phyloP scores from a whole-genome alignment of 2,329 filamentous ascomycete species.

The Alternaria sp. region DNA sequence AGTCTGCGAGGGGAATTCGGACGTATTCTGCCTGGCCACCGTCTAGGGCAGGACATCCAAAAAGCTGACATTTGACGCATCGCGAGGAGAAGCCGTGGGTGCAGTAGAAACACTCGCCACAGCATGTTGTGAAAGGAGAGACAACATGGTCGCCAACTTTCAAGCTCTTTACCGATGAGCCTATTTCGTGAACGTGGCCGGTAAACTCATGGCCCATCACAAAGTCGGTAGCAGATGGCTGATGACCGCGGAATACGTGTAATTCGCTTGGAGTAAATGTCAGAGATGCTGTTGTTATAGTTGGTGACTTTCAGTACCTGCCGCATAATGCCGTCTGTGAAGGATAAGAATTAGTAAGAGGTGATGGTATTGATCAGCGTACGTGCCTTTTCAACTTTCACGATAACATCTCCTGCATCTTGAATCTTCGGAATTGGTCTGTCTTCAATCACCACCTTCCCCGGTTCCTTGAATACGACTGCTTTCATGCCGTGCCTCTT shows the following conservation, averaged over 20 bases:
- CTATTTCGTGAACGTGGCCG: slow-evolving; percentile 73
- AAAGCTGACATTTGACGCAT: slow-evolving; percentile 72
- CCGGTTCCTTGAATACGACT: slow-evolving; percentile 83
- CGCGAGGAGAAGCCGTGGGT: slow-evolving; percentile 76
- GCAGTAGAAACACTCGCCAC: slow-evolving; percentile 83
- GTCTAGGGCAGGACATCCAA: slow-evolving; percentile 73
- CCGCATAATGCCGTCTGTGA: slow-evolving; percentile 77
- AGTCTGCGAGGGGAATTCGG: slow-evolving; percentile 76
- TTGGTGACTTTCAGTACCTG: slow-evolving; percentile 62
- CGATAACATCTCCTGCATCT: slow-evolving; percentile 75
- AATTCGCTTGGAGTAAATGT: slow-evolving; percentile 67
- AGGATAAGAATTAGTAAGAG: slow-evolving; percentile 14
- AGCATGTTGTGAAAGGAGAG: slow-evolving; percentile 73
- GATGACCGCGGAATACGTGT: slow-evolving; percentile 83
- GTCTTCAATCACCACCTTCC: slow-evolving; percentile 77
- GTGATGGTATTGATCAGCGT: neutral
- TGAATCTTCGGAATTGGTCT: slow-evolving; percentile 78
- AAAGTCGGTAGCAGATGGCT: slow-evolving; percentile 69
- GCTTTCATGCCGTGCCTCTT: slow-evolving; percentile 72
- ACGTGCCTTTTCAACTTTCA: slow-evolving; percentile 73
- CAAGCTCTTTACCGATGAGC: slow-evolving; percentile 71
- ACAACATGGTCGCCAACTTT: slow-evolving; percentile 80
- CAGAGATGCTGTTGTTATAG: neutral
- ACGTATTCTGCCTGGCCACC: slow-evolving; percentile 83
- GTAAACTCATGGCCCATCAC: slow-evolving; percentile 88